Evolutionary conservation across 306 rosid species (phyloP).

Genomic region (Quercus bicolor): DNA sequence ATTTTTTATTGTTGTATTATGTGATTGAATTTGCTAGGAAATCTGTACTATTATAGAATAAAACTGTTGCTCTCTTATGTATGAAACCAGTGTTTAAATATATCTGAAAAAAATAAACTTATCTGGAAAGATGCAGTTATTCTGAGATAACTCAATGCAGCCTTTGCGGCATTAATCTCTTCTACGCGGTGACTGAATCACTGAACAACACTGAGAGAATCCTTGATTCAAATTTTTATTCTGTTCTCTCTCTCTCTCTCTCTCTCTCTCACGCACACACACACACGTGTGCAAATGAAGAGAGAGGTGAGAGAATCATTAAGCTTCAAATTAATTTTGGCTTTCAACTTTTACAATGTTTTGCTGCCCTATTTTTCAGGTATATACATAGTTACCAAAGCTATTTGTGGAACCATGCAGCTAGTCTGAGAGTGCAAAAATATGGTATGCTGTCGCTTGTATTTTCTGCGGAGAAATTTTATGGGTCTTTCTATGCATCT

Average conservation of each 20-base stretch:
- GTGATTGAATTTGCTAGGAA: background rate
- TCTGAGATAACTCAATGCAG: background rate
- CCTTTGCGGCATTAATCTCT: background rate
- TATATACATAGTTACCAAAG: conserved; percentile 97
- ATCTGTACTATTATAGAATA: background rate
- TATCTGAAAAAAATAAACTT: background rate
- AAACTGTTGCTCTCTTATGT: background rate
- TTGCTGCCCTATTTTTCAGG: conserved; percentile 39
- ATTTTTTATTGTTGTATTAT: background rate
- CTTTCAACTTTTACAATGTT: conserved; percentile 4
- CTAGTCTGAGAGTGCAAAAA: conserved; percentile 84
- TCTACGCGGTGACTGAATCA: background rate
- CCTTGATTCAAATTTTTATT: too few relatives aligned
- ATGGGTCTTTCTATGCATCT: conserved; percentile 1
- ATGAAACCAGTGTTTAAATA: background rate
- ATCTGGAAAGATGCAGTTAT: background rate
- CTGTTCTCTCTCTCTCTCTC: background rate
- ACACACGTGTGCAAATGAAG: background rate
- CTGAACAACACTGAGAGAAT: too few relatives aligned
- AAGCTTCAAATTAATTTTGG: background rate
- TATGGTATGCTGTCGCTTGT: conserved; percentile 54
- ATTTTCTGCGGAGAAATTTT: background rate
- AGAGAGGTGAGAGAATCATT: conserved; percentile 4
- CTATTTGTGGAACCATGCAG: conserved; percentile 94
- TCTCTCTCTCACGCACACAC: background rate